phyloP scores from a whole-genome alignment of 2,329 filamentous ascomycete genomes.

The Fusarium transvaalense region DNA sequence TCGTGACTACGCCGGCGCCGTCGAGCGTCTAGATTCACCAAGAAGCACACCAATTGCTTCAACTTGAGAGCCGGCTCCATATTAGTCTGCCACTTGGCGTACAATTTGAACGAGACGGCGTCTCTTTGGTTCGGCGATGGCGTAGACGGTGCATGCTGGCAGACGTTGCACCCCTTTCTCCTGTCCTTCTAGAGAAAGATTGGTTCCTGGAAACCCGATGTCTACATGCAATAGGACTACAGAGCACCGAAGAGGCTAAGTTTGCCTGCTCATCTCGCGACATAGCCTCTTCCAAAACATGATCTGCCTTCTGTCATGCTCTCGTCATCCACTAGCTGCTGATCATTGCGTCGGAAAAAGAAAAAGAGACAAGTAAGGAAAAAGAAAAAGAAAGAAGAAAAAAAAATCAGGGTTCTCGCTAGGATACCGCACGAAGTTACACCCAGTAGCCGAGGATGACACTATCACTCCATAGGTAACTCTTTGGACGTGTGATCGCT shows the following conservation, averaged over 20 bases:
- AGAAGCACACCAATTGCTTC: constrained; percentile 34
- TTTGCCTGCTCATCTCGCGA: constrained; percentile 33
- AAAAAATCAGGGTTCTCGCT: constrained; percentile 18
- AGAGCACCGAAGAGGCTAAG: background rate
- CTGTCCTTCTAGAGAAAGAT: constrained; percentile 30
- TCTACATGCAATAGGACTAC: constrained; percentile 5
- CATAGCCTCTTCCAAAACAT: constrained; percentile 14
- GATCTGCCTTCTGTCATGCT: constrained; percentile 27
- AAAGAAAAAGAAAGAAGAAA: background rate
- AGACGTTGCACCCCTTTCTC: constrained; percentile 42
- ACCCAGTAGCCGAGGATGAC: background rate
- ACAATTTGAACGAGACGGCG: constrained; percentile 34
- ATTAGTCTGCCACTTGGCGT: constrained; percentile 38
- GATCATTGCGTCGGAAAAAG: constrained; percentile 8
- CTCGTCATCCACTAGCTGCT: constrained; percentile 30
- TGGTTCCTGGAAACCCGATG: constrained; percentile 32
- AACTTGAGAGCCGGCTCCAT: constrained; percentile 25
- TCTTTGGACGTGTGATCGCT: background rate
- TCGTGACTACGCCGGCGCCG: constrained; percentile 25
- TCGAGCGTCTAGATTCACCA: constrained; percentile 40
- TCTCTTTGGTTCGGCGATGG: constrained; percentile 31
- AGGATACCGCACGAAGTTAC: background rate
- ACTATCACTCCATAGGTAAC: background rate
- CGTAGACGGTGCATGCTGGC: constrained; percentile 24
- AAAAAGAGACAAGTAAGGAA: background rate